Evolutionary conservation across 129 eudicot genomes (phyloP).

Genomic region (Artemisia argyi): DNA sequence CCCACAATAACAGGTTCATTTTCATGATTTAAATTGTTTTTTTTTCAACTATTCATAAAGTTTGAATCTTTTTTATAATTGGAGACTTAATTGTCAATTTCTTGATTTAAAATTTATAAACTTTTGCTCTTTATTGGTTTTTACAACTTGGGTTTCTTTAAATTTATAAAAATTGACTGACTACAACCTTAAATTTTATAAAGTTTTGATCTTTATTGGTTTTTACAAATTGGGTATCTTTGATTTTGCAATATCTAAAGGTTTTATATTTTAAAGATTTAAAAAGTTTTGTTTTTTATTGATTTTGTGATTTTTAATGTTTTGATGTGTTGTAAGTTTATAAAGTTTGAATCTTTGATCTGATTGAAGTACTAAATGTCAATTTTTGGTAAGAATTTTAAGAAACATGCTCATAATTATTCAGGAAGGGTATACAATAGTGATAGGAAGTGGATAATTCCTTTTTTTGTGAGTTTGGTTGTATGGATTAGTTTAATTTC

Average conservation of each 20-base stretch:
- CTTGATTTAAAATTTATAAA: background rate
- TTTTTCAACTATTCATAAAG: too few species aligned
- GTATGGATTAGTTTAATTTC: conserved; percentile 40
- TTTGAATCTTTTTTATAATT: too few species aligned
- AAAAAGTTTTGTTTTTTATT: background rate
- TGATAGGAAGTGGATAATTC: conserved; percentile 40
- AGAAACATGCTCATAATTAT: conserved; percentile 38
- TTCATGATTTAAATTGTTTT: too few species aligned
- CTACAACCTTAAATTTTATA: background rate
- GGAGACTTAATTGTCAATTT: background rate
- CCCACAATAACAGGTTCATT: background rate
- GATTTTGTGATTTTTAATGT: conserved; percentile 5
- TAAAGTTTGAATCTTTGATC: conserved; percentile 13
- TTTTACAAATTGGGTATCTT: conserved; percentile 16
- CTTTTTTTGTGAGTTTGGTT: conserved; percentile 34
- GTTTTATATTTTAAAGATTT: conserved; percentile 6
- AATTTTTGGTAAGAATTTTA: conserved; percentile 37
- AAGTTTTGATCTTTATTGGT: conserved; percentile 12
- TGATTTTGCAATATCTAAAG: background rate
- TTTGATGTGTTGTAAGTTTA: conserved; percentile 29
- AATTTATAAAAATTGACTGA: too few species aligned
- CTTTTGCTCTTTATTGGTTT: conserved; percentile 9
- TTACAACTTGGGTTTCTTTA: conserved; percentile 8
- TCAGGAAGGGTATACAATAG: conserved; percentile 34
- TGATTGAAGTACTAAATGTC: conserved; percentile 38